These are phyloP conservation scores for Opeltia flavorubescens DNA, from an alignment of 495 filamentous ascomycete species.

Conservation along the genomic window DNA sequence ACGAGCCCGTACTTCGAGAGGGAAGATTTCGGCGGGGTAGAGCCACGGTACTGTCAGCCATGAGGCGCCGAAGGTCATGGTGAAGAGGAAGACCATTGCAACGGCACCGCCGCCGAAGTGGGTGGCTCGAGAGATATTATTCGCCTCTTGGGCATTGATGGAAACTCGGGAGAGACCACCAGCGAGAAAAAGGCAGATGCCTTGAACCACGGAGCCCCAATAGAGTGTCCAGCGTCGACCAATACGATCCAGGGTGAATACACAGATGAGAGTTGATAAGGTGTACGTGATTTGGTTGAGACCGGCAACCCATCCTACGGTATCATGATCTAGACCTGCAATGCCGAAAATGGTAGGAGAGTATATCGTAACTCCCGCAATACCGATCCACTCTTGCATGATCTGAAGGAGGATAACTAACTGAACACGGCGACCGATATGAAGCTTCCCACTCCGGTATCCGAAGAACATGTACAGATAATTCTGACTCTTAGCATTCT, in stretches of 20 bases:
- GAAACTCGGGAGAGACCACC: slow-evolving; percentile 38
- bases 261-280: slow-evolving; percentile 42
- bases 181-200: slow-evolving; percentile 44
- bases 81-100: slow-evolving; percentile 55
- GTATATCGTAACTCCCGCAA: slow-evolving; percentile 36
- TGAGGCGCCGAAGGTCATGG: slow-evolving; percentile 51
- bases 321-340: slow-evolving; percentile 41
- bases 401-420: slow-evolving; percentile 60
- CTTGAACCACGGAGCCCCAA: slow-evolving; percentile 52
- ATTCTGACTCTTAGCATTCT: slow-evolving; percentile 32
- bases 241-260: slow-evolving; percentile 55
- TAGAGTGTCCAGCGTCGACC: slow-evolving; percentile 55
- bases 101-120: slow-evolving; percentile 45
- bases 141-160: slow-evolving; percentile 32
- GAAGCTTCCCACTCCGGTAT: slow-evolving; percentile 43
- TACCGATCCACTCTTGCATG: slow-evolving; percentile 58
- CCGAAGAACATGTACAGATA: slow-evolving; percentile 53
- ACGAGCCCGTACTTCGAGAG: slow-evolving; percentile 47
- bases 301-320: slow-evolving; percentile 53
- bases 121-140: slow-evolving; percentile 15
- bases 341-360: slow-evolving; percentile 48
- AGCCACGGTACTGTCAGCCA: slow-evolving; percentile 61
- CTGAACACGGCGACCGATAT: slow-evolving; percentile 50
- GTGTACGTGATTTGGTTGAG: slow-evolving; percentile 55
- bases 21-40: slow-evolving; percentile 60